Evolutionary conservation across 208 protist species (phyloP).

Genomic region (Phytomonas sp.): DNA sequence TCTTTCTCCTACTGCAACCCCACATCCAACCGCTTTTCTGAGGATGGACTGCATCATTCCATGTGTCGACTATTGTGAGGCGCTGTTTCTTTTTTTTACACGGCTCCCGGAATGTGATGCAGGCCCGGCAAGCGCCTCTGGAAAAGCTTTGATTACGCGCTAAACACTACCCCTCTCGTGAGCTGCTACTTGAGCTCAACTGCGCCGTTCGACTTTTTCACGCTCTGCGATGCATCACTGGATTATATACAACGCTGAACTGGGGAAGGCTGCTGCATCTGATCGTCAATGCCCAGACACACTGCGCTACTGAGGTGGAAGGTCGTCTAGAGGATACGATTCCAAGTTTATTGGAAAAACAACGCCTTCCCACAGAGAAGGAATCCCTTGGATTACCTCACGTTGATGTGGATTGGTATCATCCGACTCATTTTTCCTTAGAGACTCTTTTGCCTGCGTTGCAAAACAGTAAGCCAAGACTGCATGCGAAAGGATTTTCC

Average conservation of each 20-base stretch:
- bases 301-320: no score
- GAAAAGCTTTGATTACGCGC: conserved; percentile 63
- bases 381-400: conserved; percentile 51
- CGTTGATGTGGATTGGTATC: conserved; percentile 78
- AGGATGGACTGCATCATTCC: not conserved
- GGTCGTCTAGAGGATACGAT: not conserved
- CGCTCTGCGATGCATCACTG: conserved; percentile 57
- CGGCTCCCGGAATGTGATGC: conserved; percentile 19
- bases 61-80: conserved; percentile 61
- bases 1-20: not conserved
- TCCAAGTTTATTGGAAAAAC: not conserved
- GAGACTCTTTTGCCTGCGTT: conserved; percentile 28
- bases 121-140: conserved; percentile 59
- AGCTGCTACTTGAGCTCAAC: conserved; percentile 49
- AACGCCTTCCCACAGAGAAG: not conserved
- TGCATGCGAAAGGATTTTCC: conserved; percentile 26
- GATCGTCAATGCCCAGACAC: conserved; percentile 24
- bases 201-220: conserved; percentile 21
- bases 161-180: conserved; percentile 16
- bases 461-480: not conserved
- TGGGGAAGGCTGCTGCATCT: conserved; percentile 65
- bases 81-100: conserved; percentile 50
- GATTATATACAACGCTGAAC: conserved; percentile 75
- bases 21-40: not conserved
- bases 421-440: conserved; percentile 45